phyloP scores from a whole-genome alignment of 345 rosid species.

The Syzygium jambos region DNA sequence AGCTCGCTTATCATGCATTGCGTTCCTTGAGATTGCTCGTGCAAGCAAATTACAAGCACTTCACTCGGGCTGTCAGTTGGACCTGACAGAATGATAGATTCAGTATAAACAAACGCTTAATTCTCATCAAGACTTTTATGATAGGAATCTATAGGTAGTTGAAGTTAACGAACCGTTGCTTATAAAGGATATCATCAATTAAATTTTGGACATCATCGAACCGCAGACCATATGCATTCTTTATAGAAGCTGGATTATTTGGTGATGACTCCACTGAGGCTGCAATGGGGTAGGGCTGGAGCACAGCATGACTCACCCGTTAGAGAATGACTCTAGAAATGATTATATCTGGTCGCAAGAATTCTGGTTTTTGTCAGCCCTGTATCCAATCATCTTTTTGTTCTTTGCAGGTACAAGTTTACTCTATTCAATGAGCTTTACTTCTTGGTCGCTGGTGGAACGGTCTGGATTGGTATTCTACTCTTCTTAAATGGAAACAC shows the following conservation, averaged over 20 bases:
- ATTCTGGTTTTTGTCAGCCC: neutral
- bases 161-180: neutral
- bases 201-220: neutral
- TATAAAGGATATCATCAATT: neutral
- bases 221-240: neutral
- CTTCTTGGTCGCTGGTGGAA: conserved; percentile 97
- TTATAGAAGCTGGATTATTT: neutral
- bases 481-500: neutral
- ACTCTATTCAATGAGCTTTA: conserved; percentile 96
- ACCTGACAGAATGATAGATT: neutral
- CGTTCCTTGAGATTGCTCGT: neutral
- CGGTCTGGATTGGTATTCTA: conserved; percentile 88
- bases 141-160: neutral
- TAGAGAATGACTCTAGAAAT: neutral
- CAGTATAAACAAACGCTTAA: neutral
- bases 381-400: neutral
- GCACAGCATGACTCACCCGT: neutral
- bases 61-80: neutral
- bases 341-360: neutral
- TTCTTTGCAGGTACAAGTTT: conserved; percentile 75
- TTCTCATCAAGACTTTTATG: neutral
- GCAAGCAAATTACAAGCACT: neutral
- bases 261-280: neutral
- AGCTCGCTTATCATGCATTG: neutral
- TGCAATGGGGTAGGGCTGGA: neutral